Base-by-base conservation (phyloP, 805 yeast species). In the Yarrowia sp. region DNA sequence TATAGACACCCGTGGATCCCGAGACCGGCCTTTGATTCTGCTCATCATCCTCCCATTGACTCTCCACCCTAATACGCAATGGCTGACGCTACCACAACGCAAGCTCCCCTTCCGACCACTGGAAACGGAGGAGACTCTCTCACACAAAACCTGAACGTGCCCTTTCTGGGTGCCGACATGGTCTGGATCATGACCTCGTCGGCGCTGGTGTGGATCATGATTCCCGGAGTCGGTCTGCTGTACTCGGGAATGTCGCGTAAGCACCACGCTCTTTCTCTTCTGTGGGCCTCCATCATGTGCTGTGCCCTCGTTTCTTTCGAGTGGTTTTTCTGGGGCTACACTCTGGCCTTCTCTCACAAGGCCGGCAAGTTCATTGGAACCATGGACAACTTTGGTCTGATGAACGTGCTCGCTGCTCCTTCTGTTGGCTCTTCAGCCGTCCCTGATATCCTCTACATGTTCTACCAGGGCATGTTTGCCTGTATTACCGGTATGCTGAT, bases 261-360 rank as follows among this genome's bases (percentile, higher is more conserved):
- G 79, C 91, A 93, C 79, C 98, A 95, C 74, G 97, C 98, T n/a
- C 81, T 95, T 67, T 91, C 98, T 9, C 82, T 95, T 65, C 80
- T 95, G 65, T 95, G 98, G 98, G 95, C 97, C 30, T 88, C 97
- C 8, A 80, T 95, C 76, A 92, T 92, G 90, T 92, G 96, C 20
- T 87, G 87, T 20, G 87, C 95, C 72, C 81, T 94, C 39, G 87
- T 92, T 9, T 80, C 90, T 1, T 92, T 95, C 85, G 97, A 95
- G 78, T 94, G 99, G 98, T 95, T 92, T 79, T 93, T 92, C 82
- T 92, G 98, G 97, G 99, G 98, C 70, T 94, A 90, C 79, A 91
- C 98, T 14, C 83, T 95, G 68, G 88, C 92, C 19, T 94, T 94
- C 77, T 83, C 94, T 33, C 91, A 88, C 76, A 80, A 83, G 68